These are phyloP conservation scores for Apiotrichum montevideense DNA, from an alignment of 1,284 basidiomycete genomes.

Conservation along the genomic window DNA sequence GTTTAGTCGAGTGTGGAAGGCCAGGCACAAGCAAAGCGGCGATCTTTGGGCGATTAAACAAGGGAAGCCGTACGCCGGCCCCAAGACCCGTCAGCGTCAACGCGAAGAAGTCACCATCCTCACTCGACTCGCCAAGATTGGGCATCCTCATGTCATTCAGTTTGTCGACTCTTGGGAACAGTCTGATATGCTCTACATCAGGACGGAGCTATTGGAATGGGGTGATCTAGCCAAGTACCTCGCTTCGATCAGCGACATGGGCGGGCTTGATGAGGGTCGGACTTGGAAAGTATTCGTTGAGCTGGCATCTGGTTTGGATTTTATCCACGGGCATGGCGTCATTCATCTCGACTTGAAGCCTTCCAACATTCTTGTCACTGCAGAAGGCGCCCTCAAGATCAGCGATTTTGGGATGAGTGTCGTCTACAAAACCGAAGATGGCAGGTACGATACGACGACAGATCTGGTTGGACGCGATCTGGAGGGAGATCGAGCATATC, in stretches of 20 bases:
- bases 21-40: constrained; percentile 59
- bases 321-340: constrained; percentile 79
- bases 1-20: constrained; percentile 91
- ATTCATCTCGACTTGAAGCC: constrained; percentile 96
- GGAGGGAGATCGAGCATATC: constrained; percentile 93
- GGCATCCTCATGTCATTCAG: constrained; percentile 71
- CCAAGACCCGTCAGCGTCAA: constrained; percentile 68
- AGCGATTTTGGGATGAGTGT: constrained; percentile 85
- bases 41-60: constrained; percentile 84
- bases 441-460: too few species aligned
- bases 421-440: constrained; percentile 46
- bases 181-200: constrained; percentile 75
- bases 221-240: constrained; percentile 88
- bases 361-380: constrained; percentile 87
- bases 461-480: too few species aligned
- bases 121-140: constrained; percentile 58
- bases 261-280: constrained; percentile 78
- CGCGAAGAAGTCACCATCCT: constrained; percentile 91
- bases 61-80: constrained; percentile 83
- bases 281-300: constrained; percentile 95
- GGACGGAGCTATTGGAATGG: constrained; percentile 84
- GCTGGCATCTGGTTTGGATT: constrained; percentile 67
- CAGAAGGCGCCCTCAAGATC: constrained; percentile 83
- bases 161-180: constrained; percentile 97
- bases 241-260: constrained; percentile 77